A percentile compares a stretch with the other conserved stretches of the same genome.
phyloP scores from a whole-genome alignment of 1,284 basidiomycete species.

The Cerioporus squamosus region DNA sequence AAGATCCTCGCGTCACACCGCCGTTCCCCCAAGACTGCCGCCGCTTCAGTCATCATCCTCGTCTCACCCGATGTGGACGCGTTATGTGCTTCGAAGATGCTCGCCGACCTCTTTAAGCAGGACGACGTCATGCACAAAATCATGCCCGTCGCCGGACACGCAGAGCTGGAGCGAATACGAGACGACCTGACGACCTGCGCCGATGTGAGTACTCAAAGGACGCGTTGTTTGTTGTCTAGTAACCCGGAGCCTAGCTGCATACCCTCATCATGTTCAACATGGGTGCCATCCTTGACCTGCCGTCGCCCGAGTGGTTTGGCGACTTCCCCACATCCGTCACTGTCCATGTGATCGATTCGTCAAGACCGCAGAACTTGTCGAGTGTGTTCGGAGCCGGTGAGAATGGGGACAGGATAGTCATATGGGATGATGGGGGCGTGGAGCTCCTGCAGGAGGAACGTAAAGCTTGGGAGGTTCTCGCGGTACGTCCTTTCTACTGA shows the following conservation, averaged over 20 bases:
- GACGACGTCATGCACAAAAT: slow-evolving; percentile 94
- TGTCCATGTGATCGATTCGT: slow-evolving; percentile 94
- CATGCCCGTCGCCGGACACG: slow-evolving; percentile 90
- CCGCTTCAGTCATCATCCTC: slow-evolving; percentile 83
- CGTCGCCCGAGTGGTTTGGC: slow-evolving; percentile 76
- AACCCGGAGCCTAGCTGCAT: slow-evolving; percentile 64
- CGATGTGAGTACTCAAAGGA: slow-evolving; percentile 59
- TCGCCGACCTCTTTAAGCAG: slow-evolving; percentile 88
- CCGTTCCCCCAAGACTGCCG: slow-evolving; percentile 76
- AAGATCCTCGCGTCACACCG: slow-evolving; percentile 76
- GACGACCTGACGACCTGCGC: slow-evolving; percentile 70
- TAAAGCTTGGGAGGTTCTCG: slow-evolving; percentile 80
- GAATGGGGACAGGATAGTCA: slow-evolving; percentile 71
- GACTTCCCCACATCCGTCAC: slow-evolving; percentile 62
- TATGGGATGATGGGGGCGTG: slow-evolving; percentile 91
- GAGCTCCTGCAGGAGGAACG: slow-evolving; percentile 65
- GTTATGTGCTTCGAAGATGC: slow-evolving; percentile 87
- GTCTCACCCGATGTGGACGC: slow-evolving; percentile 91
- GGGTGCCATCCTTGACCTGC: slow-evolving; percentile 87
- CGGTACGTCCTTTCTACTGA: slow-evolving; percentile 50
- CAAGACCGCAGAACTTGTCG: slow-evolving; percentile 88
- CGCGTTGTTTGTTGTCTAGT: background rate
- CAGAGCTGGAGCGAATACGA: slow-evolving; percentile 68
- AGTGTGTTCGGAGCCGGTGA: slow-evolving; percentile 84
- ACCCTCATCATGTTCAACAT: slow-evolving; percentile 94